A percentile compares a stretch with the other conserved stretches of the same genome.
Evolutionary conservation across 352 stramenopile genomes (phyloP).

Genomic region (Phytophthora rubi): DNA sequence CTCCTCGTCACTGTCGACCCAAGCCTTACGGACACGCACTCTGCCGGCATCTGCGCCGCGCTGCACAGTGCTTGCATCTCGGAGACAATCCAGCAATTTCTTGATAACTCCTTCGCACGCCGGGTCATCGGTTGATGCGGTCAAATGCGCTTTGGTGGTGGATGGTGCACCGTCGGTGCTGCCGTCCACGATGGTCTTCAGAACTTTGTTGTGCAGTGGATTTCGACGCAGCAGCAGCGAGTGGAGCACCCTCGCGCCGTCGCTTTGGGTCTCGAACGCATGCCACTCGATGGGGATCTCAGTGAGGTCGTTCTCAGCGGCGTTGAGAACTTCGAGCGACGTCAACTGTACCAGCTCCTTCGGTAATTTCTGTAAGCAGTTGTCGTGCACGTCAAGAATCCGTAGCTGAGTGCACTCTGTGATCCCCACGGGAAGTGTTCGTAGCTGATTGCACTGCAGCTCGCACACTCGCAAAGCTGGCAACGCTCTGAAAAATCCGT

Average conservation of each 20-base stretch:
- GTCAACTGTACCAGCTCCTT: slow-evolving; percentile 34
- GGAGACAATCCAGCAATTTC: slow-evolving; percentile 62
- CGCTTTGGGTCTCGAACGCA: slow-evolving; percentile 41
- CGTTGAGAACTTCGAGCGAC: slow-evolving; percentile 49
- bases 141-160: background rate
- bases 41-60: background rate
- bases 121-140: slow-evolving; percentile 25
- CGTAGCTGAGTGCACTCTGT: slow-evolving; percentile 37
- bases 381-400: slow-evolving; percentile 59
- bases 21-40: slow-evolving; percentile 20
- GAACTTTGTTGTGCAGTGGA: slow-evolving; percentile 40
- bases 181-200: slow-evolving; percentile 39
- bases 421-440: slow-evolving; percentile 43
- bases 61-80: slow-evolving; percentile 28
- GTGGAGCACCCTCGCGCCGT: slow-evolving; percentile 38
- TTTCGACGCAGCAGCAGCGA: slow-evolving; percentile 58
- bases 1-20: slow-evolving; percentile 36
- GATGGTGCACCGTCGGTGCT: slow-evolving; percentile 16
- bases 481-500: slow-evolving; percentile 47
- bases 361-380: slow-evolving; percentile 46
- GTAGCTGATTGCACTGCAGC: slow-evolving; percentile 52
- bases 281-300: slow-evolving; percentile 59
- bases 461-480: slow-evolving; percentile 45
- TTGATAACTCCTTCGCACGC: slow-evolving; percentile 54
- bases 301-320: slow-evolving; percentile 53